phyloP scores from a whole-genome alignment of 495 filamentous ascomycete genomes.

The Copromyces sp. region DNA sequence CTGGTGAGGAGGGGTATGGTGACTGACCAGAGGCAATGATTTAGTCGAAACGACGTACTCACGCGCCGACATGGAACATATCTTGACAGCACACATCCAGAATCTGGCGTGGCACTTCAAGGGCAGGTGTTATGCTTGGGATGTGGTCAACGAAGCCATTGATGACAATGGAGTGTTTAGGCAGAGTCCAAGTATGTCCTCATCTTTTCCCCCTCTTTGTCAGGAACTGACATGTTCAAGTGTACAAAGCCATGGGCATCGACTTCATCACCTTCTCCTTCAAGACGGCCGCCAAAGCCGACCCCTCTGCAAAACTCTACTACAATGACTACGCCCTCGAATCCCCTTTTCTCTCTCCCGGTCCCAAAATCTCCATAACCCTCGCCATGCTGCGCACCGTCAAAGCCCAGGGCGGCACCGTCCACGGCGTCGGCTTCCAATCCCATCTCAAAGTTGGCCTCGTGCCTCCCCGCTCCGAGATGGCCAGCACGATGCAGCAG shows the following conservation, averaged over 20 bases:
- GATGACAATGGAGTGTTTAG: conserved; percentile 32
- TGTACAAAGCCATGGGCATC: conserved; percentile 33
- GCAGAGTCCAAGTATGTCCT: conserved; percentile 11
- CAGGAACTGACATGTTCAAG: not conserved
- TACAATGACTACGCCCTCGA: conserved; percentile 60
- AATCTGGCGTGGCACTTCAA: conserved; percentile 41
- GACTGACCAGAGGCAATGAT: not conserved
- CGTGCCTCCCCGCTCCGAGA: conserved; percentile 28
- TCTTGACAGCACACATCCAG: conserved; percentile 25
- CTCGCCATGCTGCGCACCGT: conserved; percentile 34
- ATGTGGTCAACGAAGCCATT: conserved; percentile 44
- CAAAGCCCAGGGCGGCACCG: conserved; percentile 31
- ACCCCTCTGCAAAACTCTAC: conserved; percentile 32
- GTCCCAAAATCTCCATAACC: conserved; percentile 34
- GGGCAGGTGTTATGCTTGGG: conserved; percentile 34
- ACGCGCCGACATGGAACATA: not conserved
- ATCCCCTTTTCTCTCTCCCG: conserved; percentile 23
- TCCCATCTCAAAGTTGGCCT: conserved; percentile 43
- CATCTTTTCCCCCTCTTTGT: not conserved
- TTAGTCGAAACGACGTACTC: not conserved
- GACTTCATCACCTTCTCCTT: conserved; percentile 36
- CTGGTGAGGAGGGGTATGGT: not conserved
- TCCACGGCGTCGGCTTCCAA: conserved; percentile 49
- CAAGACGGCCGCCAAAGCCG: conserved; percentile 25
- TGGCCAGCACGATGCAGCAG: conserved; percentile 25